Conservation (phyloP, 225 moss, liverwort and hornwort genomes). For the Polytrichum commune region DNA sequence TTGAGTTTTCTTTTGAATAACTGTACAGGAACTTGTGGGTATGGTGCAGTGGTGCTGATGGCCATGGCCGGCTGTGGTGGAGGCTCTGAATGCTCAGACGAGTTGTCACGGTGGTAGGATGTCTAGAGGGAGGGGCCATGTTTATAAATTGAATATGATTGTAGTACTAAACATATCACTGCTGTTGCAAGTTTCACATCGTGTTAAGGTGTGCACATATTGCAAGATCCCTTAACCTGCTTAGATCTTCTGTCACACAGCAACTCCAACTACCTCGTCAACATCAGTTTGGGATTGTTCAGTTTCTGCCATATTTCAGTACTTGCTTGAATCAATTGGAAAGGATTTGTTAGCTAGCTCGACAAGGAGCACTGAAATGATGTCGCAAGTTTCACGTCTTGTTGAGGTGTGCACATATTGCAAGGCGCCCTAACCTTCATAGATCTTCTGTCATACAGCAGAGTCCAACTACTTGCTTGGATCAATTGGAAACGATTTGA, state of each 20-base stretch:
- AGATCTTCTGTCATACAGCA: background rate
- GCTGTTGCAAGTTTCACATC: background rate
- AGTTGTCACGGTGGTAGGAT: background rate
- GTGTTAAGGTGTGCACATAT: background rate
- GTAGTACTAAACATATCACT: background rate
- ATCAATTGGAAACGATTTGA: no score
- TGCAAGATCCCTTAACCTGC: background rate
- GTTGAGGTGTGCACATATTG: background rate
- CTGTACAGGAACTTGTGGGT: background rate
- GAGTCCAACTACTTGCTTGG: no score
- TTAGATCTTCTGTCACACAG: background rate
- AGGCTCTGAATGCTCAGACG: conserved; percentile 2
- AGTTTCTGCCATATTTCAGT: no score
- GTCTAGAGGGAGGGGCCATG: background rate
- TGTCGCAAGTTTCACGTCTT: background rate
- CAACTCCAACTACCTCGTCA: no score
- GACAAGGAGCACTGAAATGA: background rate
- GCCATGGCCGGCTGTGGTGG: conserved; percentile 1
- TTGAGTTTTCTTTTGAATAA: background rate
- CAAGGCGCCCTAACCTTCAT: background rate
- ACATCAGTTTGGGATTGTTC: no score
- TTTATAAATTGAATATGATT: background rate
- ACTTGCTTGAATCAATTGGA: no score
- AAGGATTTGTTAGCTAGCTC: background rate
- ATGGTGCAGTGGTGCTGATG: background rate